Conservation (phyloP, 2,329 filamentous ascomycete genomes). For the Cercospora sojina region DNA sequence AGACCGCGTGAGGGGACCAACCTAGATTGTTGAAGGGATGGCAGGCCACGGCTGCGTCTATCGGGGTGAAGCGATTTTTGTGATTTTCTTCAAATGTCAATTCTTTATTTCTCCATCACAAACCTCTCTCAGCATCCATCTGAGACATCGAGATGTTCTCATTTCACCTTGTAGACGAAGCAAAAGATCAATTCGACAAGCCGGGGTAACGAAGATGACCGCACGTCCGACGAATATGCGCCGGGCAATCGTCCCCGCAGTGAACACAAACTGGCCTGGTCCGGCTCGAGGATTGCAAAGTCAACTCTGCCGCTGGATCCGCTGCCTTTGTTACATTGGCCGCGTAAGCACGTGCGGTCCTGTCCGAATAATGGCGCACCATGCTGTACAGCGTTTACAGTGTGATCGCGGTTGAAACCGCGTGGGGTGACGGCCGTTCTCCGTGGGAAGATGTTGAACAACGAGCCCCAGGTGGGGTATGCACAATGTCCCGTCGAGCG, state of each 20-base stretch:
- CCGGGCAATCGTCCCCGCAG: neutral
- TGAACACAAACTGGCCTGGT: neutral
- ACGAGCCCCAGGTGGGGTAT: neutral
- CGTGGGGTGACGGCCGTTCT: neutral
- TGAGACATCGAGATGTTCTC: neutral
- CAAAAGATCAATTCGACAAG: neutral
- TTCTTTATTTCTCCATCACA: neutral
- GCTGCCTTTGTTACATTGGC: neutral
- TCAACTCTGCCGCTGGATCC: neutral
- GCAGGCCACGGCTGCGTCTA: neutral
- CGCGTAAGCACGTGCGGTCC: neutral
- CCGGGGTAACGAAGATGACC: neutral
- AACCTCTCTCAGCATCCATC: neutral
- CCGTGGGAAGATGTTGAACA: neutral
- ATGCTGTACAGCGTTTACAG: neutral
- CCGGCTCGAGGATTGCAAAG: neutral
- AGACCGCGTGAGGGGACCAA: constrained; percentile 64
- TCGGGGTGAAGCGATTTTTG: neutral
- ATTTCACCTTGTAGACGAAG: neutral
- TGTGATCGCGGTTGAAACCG: neutral
- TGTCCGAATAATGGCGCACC: neutral
- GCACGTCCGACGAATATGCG: neutral
- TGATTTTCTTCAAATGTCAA: neutral
- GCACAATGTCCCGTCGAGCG: neutral
- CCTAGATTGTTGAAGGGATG: neutral